Base-by-base conservation (phyloP, 2,329 filamentous ascomycete genomes). In the Fusarium oxysporum region DNA sequence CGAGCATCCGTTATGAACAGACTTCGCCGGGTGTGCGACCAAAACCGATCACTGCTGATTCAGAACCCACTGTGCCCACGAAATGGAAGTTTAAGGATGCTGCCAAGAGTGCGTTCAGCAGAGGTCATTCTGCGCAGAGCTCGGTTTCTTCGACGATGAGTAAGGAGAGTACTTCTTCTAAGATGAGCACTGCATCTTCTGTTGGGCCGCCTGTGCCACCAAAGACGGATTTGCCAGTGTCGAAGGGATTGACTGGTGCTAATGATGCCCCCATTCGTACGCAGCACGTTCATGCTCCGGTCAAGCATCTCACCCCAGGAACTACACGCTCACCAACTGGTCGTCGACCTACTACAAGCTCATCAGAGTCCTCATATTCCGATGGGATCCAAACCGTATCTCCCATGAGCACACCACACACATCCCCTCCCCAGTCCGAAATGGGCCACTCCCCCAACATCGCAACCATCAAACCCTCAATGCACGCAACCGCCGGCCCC, bases 341-440 rank as follows among this genome's bases (percentile, higher is more conserved):
- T 5, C 65, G 72, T 48, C 65, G 71, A 51, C 70, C 74, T n/a
- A 67, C 65, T 5, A 76, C 74, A 7, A 81, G 80, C 62, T 82
- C 81, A 4, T 82, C 81, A 2, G 82, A 83, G 2, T 81, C 81
- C 12, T 83, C 82, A 8, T 81, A 80, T 56, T 83, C 80, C 2
- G 83, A 84, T 8, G 82, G 81, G 8, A 77, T 82, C 17, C 81
- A 80, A 23, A 81, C 82, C 10, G 62, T 78, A 0, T 82, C 82
- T 3, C 73, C 73, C 12, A 76, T 80, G 23, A 82, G 82, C 60
- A 85, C 83, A 8, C 83, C 83, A 1, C 79, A 83, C 59, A 82
- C 81, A 0, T 84, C 83, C 2, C 80, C 83, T 17, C 82, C 83
- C 1, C 80, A 84, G 53, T 85, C 83, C 2, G 82, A 83, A 58